Evolutionary conservation across 2,329 filamentous ascomycete genomes (phyloP).

Genomic region (Ceratocystiopsis minuta): DNA sequence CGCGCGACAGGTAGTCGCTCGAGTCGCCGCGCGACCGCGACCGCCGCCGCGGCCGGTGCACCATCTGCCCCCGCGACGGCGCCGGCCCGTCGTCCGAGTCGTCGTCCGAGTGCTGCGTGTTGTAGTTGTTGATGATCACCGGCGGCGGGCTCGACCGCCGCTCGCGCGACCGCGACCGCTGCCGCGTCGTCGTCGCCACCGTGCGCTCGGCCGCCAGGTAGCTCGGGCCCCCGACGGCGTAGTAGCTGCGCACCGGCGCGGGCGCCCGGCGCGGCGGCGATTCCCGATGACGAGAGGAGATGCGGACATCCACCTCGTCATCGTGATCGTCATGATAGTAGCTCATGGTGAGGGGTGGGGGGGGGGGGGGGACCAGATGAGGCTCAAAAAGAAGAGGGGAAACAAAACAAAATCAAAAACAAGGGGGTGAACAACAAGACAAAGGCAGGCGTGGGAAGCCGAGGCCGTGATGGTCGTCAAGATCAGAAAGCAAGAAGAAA

Average conservation of each 20-base stretch:
- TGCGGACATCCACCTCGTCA: conserved; percentile 35
- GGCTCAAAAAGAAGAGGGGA: not conserved
- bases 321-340: conserved; percentile 32
- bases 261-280: conserved; percentile 17
- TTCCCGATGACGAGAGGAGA: conserved; percentile 20
- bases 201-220: conserved; percentile 29
- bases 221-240: conserved; percentile 18
- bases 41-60: not conserved
- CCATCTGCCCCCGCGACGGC: conserved; percentile 15
- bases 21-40: conserved; percentile 10
- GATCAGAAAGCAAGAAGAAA: not conserved
- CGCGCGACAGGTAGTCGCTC: conserved; percentile 20
- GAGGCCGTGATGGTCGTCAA: not conserved
- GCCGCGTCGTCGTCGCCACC: conserved; percentile 23
- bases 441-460: too few species aligned
- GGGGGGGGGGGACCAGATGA: too few species aligned
- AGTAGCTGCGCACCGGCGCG: conserved; percentile 24
- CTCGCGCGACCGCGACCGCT: conserved; percentile 27
- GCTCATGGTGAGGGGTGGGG: conserved; percentile 5
- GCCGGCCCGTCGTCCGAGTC: conserved; percentile 14
- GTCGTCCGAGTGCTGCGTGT: conserved; percentile 23
- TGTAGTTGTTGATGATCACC: conserved; percentile 40
- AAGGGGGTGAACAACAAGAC: not conserved
- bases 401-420: not conserved
- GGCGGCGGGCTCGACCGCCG: conserved; percentile 28